Conservation (phyloP, 2,329 filamentous ascomycete genomes). For the Diaporthe aspalathi region DNA sequence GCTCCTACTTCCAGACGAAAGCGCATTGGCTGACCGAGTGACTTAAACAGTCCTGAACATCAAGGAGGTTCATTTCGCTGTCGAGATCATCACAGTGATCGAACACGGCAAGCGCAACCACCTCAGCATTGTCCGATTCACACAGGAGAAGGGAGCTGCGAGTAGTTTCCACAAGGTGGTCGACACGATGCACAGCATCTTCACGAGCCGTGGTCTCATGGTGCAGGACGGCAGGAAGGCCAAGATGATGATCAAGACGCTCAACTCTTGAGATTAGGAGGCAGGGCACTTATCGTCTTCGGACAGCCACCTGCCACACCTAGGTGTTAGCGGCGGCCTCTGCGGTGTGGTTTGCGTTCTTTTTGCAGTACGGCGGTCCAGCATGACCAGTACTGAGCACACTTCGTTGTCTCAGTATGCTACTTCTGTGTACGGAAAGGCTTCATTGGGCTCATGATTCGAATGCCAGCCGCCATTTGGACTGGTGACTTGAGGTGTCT, state of each 20-base stretch:
- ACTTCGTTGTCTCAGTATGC: not conserved
- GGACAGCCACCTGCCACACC: conserved; percentile 11
- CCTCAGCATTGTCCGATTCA: conserved; percentile 85
- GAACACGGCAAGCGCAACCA: conserved; percentile 83
- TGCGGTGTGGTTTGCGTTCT: conserved; percentile 16
- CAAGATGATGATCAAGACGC: conserved; percentile 79
- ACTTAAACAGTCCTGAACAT: conserved; percentile 75
- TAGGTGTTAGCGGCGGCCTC: not conserved
- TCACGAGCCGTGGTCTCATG: conserved; percentile 73
- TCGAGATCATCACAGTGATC: conserved; percentile 88
- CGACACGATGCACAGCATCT: conserved; percentile 77
- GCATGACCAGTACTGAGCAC: not conserved
- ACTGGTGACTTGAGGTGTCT: not conserved
- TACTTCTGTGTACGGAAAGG: conserved; percentile 7
- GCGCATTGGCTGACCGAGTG: conserved; percentile 19
- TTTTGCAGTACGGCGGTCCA: not conserved
- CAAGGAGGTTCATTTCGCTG: conserved; percentile 88
- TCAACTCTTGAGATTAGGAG: conserved; percentile 59
- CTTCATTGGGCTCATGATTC: not conserved
- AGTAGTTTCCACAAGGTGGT: conserved; percentile 89
- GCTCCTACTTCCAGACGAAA: not conserved
- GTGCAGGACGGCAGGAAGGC: conserved; percentile 74
- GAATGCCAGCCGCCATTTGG: not conserved
- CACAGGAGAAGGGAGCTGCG: conserved; percentile 90
- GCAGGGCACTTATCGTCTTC: conserved; percentile 26